A percentile compares a stretch with the other conserved stretches of the same genome.
Conservation (phyloP, 1,139 yeast species). For the Suhomyces guaymorum region DNA sequence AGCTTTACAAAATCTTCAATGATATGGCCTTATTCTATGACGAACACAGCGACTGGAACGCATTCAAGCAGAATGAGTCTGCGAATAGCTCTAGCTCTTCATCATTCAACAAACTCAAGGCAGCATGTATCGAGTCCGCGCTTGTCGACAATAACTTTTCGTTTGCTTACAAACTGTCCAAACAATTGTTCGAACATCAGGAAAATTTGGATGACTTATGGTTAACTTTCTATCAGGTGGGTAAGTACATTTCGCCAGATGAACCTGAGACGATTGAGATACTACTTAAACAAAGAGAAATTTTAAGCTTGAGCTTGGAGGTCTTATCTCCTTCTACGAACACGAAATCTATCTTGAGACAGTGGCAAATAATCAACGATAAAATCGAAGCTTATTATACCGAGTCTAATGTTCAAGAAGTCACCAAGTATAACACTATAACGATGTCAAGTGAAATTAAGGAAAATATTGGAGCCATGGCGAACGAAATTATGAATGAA, state of each 20-base stretch:
- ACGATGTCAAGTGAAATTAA: conserved; percentile 7
- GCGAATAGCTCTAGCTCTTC: neutral
- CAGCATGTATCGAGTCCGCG: conserved; percentile 60
- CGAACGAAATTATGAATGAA: conserved; percentile 35
- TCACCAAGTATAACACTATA: conserved; percentile 3
- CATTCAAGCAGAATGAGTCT: no score
- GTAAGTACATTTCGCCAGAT: conserved; percentile 50
- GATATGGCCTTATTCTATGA: conserved; percentile 40
- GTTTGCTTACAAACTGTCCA: conserved; percentile 47
- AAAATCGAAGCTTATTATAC: conserved; percentile 25
- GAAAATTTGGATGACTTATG: conserved; percentile 43
- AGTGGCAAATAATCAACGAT: conserved; percentile 36
- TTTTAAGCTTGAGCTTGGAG: conserved; percentile 49
- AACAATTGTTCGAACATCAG: conserved; percentile 27
- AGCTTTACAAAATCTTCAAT: conserved; percentile 42
- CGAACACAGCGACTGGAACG: neutral
- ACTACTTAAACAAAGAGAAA: conserved; percentile 45
- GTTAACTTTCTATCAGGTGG: conserved; percentile 65
- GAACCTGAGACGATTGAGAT: conserved; percentile 23
- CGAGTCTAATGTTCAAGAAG: conserved; percentile 6
- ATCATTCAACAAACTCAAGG: conserved; percentile 37
- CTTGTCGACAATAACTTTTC: conserved; percentile 54
- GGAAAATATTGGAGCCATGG: conserved; percentile 21
- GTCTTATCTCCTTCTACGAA: conserved; percentile 24
- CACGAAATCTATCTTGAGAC: conserved; percentile 35